Percentiles rank a stretch among this genome's conserved stretches.
Evolutionary conservation across 169 alveolate species (phyloP).

Genomic region (Babesia ovis): DNA sequence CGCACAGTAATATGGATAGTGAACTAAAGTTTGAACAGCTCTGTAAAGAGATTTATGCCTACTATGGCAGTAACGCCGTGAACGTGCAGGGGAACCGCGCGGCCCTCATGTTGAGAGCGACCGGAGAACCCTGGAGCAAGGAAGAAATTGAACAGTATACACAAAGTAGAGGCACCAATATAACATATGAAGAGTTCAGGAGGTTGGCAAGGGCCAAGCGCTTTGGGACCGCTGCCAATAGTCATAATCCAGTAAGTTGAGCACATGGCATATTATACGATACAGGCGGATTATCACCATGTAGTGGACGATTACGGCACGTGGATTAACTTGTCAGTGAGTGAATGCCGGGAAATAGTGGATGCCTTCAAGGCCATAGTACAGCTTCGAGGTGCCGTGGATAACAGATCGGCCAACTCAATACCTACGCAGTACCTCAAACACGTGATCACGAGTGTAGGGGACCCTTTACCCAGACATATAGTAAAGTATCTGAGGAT

Average conservation of each 20-base stretch:
- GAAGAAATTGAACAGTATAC: conserved; percentile 32
- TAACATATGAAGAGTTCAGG: conserved; percentile 26
- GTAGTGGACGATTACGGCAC: conserved; percentile 41
- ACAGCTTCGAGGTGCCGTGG: conserved; percentile 9
- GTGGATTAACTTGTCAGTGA: conserved; percentile 22
- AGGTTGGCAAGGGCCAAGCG: conserved; percentile 45
- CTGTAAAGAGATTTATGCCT: conserved; percentile 42
- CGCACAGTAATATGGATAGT: background rate
- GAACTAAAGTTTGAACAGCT: background rate
- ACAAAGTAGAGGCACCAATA: background rate
- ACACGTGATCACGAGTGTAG: conserved; percentile 28
- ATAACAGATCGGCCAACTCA: background rate
- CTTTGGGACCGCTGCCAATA: background rate
- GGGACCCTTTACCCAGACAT: conserved; percentile 25
- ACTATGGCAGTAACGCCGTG: conserved; percentile 35
- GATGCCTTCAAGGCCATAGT: conserved; percentile 24
- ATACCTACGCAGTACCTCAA: conserved; percentile 20
- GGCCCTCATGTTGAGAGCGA: conserved; percentile 53
- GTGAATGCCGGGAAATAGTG: conserved; percentile 27
- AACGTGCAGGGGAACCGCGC: conserved; percentile 20
- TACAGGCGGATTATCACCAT: conserved; percentile 10
- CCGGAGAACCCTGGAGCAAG: conserved; percentile 56
- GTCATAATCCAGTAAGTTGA: background rate
- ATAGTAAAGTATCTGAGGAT: conserved; percentile 11
- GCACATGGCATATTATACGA: no score